Conservation (phyloP, 768 basidiomycete species). For the Naganishia onofrii region DNA sequence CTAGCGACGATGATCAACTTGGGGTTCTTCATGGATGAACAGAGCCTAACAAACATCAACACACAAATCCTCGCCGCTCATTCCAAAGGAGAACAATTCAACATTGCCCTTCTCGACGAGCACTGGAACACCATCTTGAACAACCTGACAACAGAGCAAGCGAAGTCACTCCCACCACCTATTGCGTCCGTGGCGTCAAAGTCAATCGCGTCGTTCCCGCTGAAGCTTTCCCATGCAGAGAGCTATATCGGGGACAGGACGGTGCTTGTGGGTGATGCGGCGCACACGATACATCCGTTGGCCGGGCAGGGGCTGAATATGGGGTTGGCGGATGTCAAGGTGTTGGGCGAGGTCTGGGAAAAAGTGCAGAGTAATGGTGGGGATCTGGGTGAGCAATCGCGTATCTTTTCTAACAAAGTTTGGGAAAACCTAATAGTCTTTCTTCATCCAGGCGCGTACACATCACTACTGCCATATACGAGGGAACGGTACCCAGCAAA, state of each 20-base stretch:
- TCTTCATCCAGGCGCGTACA: constrained; percentile 63
- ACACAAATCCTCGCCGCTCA: constrained; percentile 35
- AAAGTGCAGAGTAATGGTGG: constrained; percentile 63
- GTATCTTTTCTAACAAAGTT: not conserved
- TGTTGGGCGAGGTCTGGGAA: constrained; percentile 66
- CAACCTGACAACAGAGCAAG: constrained; percentile 8
- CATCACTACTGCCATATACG: constrained; percentile 71
- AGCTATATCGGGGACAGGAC: constrained; percentile 78
- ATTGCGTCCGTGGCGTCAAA: constrained; percentile 68
- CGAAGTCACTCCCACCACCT: constrained; percentile 64
- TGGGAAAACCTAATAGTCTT: not conserved
- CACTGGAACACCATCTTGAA: constrained; percentile 15
- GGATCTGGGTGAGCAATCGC: constrained; percentile 68
- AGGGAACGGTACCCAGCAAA: constrained; percentile 80
- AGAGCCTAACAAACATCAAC: constrained; percentile 38
- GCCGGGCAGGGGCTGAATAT: constrained; percentile 95
- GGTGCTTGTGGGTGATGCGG: constrained; percentile 90
- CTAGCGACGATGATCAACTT: constrained; percentile 78
- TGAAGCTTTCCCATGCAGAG: constrained; percentile 81
- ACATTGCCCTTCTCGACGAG: constrained; percentile 5
- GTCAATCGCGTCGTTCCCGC: constrained; percentile 82
- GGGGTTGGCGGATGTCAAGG: constrained; percentile 81
- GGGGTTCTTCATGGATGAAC: constrained; percentile 64
- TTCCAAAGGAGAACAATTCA: constrained; percentile 1
- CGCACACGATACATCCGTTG: constrained; percentile 89